Percentiles rank a stretch among this genome's conserved stretches.
Evolutionary conservation across 2,329 filamentous ascomycete genomes (phyloP).

Genomic region (Paraphoma sp.): DNA sequence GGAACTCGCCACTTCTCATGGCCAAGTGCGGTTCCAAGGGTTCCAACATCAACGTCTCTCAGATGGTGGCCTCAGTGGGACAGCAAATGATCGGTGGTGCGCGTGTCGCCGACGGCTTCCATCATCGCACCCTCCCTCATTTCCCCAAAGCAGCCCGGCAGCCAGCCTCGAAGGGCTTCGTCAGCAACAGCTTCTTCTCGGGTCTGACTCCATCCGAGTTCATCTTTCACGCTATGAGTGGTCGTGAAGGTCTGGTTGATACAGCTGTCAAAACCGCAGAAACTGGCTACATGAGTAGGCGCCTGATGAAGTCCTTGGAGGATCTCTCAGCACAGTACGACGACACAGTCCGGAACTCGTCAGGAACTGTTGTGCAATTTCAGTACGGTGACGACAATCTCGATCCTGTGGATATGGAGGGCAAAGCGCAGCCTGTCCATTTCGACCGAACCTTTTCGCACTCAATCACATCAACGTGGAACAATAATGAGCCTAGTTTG

Average conservation of each 20-base stretch:
- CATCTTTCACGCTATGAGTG: constrained; percentile 97
- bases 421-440: constrained; percentile 87
- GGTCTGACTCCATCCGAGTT: constrained; percentile 91
- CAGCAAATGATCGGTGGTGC: constrained; percentile 96
- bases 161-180: constrained; percentile 95
- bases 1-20: constrained; percentile 95
- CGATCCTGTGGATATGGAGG: constrained; percentile 98
- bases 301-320: constrained; percentile 96
- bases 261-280: constrained; percentile 99
- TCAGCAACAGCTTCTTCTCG: constrained; percentile 95
- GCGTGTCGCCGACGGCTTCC: constrained; percentile 94
- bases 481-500: constrained; percentile 76
- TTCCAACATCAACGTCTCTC: constrained; percentile 96
- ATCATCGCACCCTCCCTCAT: constrained; percentile 91
- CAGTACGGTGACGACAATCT: constrained; percentile 96
- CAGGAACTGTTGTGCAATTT: constrained; percentile 90
- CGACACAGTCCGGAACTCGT: constrained; percentile 90
- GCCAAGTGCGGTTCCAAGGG: constrained; percentile 97
- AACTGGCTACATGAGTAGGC: constrained; percentile 98
- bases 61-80: constrained; percentile 97
- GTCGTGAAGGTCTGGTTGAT: constrained; percentile 97
- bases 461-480: constrained; percentile 75
- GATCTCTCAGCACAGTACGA: constrained; percentile 95
- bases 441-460: constrained; percentile 92
- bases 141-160: constrained; percentile 93